phyloP scores from a whole-genome alignment of 2,329 filamentous ascomycete species.

The Aspergillus ibericus region DNA sequence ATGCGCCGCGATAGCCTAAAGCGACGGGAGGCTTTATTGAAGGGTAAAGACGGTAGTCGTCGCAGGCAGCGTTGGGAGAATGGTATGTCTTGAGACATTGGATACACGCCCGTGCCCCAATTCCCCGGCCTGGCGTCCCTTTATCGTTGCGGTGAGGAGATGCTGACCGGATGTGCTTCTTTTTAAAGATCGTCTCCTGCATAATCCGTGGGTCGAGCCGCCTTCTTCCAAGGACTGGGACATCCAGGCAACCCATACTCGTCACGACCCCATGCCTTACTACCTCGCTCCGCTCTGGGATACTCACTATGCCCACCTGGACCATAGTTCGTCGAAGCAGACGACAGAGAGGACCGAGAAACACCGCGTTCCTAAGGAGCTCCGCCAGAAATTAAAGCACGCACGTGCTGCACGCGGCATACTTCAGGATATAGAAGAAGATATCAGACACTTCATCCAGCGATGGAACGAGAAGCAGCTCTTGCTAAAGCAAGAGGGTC shows the following conservation, averaged over 20 bases:
- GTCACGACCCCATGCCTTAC: conserved; percentile 75
- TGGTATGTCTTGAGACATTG: conserved; percentile 54
- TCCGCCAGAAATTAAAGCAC: conserved; percentile 78
- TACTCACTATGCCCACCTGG: conserved; percentile 49
- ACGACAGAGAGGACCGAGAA: conserved; percentile 39
- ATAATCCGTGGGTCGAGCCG: conserved; percentile 82
- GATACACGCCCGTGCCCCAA: neutral
- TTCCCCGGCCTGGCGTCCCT: neutral
- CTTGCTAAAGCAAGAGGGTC: conserved; percentile 47
- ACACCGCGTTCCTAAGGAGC: conserved; percentile 69
- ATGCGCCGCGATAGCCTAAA: conserved; percentile 62
- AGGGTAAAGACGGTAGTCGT: conserved; percentile 86
- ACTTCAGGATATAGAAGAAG: conserved; percentile 80
- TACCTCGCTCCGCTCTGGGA: conserved; percentile 88
- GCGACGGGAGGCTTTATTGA: conserved; percentile 72
- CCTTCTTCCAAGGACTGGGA: conserved; percentile 82
- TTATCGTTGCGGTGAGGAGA: conserved; percentile 1
- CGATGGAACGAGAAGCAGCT: conserved; percentile 58
- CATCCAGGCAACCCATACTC: conserved; percentile 75
- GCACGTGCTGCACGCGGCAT: conserved; percentile 74
- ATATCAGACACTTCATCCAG: conserved; percentile 72
- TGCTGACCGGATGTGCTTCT: conserved; percentile 23
- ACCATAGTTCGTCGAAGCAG: conserved; percentile 38
- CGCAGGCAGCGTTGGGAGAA: conserved; percentile 93
- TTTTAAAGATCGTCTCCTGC: conserved; percentile 72